Conservation (phyloP, 805 yeast species). For the Starmerella asiatica region DNA sequence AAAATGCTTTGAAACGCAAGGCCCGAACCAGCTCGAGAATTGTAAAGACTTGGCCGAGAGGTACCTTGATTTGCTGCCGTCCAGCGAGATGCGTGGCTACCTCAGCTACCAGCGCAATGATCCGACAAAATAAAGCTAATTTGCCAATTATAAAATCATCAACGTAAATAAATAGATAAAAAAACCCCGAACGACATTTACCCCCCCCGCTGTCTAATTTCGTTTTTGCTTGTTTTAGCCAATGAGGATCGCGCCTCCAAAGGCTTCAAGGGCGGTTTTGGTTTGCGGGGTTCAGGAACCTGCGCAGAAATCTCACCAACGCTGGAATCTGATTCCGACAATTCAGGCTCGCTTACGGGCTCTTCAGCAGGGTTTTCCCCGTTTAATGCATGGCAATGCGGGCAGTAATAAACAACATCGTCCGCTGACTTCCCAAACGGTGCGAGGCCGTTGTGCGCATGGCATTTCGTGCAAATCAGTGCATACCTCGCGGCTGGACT, state of each 20-base stretch:
- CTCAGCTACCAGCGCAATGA: slow-evolving; percentile 83
- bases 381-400: slow-evolving; percentile 40
- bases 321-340: background rate
- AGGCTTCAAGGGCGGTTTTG: background rate
- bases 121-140: slow-evolving; percentile 44
- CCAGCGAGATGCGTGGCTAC: slow-evolving; percentile 55
- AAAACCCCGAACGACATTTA: background rate
- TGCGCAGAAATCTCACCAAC: background rate
- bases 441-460: slow-evolving; percentile 66
- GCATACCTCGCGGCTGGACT: slow-evolving; percentile 52
- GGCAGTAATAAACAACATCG: slow-evolving; percentile 46
- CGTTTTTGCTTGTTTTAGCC: too few relatives aligned
- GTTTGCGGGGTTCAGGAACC: background rate
- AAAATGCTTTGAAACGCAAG: slow-evolving; percentile 49
- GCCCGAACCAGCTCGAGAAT: slow-evolving; percentile 61
- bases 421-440: slow-evolving; percentile 49
- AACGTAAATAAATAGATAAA: background rate
- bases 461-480: slow-evolving; percentile 54
- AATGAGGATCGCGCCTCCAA: too few relatives aligned
- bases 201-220: too few relatives aligned
- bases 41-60: slow-evolving; percentile 58
- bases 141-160: background rate
- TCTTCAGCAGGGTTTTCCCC: background rate
- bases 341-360: background rate
- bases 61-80: slow-evolving; percentile 63